Base-by-base conservation (phyloP, 1,284 basidiomycete species). In the Ustilago nuda region DNA sequence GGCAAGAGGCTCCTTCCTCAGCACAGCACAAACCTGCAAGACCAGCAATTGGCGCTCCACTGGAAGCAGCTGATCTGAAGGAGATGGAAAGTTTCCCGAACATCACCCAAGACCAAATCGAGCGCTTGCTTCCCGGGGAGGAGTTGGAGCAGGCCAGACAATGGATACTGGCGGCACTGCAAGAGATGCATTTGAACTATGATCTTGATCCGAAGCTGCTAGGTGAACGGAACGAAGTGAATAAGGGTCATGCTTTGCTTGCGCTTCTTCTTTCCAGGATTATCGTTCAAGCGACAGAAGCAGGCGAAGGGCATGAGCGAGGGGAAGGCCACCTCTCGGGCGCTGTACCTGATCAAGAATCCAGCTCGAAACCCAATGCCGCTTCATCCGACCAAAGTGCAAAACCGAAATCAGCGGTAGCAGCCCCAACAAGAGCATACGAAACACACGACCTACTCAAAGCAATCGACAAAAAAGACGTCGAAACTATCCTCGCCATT, bases 401-500 rank as follows among this genome's bases (percentile, higher is more conserved):
- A 1, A 67, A 57, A 37, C 37, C 50, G 4, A 68, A 56, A 4
- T 56, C 59, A 5, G 57, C 54, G 2, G 61, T 56, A 3, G 35
- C 36, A 5, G 36, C 61, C 0, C 68, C 68, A 6, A 50, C 65
- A 2, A 46, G 71, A 23, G 51, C 46, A 8, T 85, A 69, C 54
- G 84, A 82, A 50, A 69, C 79, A 3, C 82, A 85, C 62, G 83
- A 85, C 48, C 59, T 85, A 8, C 78, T 83, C 19, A 78, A 80
- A 43, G 84, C 84, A 12, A 84, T 85, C 56, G 84, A 85, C 43
- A 70, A 66, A n/a, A 72, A 79, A 15, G 83, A 85, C 56, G 54
- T 75, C 32, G 82, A 84, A 55, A 81, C 81, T 19, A 77, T 85
- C 35, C 65, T 84, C 27, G 70, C 67, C 13, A 84, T 85, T 51